Percentiles rank a stretch among this genome's conserved stretches.
Conservation (phyloP, 257 asterid species). For the Solanum pennellii region DNA sequence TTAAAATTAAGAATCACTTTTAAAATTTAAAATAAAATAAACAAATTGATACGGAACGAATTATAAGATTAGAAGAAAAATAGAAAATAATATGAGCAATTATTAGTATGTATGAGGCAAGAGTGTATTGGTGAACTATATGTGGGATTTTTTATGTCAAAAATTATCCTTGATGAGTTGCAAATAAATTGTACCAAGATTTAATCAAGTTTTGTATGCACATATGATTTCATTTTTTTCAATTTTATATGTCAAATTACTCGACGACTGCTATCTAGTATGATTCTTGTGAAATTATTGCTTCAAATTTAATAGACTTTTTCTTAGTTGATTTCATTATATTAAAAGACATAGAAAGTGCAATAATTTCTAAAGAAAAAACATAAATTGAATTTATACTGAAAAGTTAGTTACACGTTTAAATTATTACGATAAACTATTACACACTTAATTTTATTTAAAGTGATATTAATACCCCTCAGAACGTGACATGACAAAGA, state of each 20-base stretch:
- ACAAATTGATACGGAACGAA: no score
- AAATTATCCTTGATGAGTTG: neutral
- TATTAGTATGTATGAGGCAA: neutral
- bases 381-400: no score
- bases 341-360: neutral
- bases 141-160: neutral
- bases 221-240: neutral
- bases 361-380: neutral
- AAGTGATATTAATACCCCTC: no score
- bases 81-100: neutral
- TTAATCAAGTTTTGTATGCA: neutral
- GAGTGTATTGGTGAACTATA: no score
- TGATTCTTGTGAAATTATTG: neutral
- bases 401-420: no score
- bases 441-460: no score
- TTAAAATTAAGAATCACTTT: no score
- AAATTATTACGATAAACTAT: rapidly evolving
- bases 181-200: neutral
- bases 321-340: neutral
- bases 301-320: neutral
- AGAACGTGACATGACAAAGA: no score
- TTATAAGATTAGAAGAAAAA: neutral
- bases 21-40: no score
- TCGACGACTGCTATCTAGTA: neutral
- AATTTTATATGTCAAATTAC: neutral